Percentiles rank a stretch among this genome's conserved stretches.
These are phyloP conservation scores for Liriodendron chinense DNA, from an alignment of 164 flowering plant genomes.

Conservation along the genomic window DNA sequence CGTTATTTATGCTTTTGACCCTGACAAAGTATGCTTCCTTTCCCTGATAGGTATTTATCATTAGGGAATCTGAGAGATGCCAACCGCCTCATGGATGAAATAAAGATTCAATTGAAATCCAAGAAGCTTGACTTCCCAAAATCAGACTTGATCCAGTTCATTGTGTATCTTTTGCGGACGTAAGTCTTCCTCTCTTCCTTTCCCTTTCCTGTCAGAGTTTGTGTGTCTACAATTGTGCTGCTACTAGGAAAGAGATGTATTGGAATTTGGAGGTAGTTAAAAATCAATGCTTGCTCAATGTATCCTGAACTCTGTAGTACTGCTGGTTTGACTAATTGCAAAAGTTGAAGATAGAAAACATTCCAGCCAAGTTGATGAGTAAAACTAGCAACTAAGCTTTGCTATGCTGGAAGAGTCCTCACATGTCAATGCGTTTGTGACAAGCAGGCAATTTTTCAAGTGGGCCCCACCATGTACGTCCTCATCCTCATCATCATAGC, in stretches of 20 bases:
- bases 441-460: too few species aligned
- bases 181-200: slow-evolving; percentile 34
- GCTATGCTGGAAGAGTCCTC: too few species aligned
- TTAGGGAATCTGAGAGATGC: slow-evolving; percentile 85
- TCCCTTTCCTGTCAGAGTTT: neutral
- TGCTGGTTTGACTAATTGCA: too few species aligned
- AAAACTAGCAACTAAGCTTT: too few species aligned
- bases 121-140: slow-evolving; percentile 47
- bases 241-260: neutral
- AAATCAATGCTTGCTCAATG: neutral
- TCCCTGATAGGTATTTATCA: slow-evolving; percentile 65
- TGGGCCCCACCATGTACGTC: too few species aligned
- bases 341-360: too few species aligned
- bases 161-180: slow-evolving; percentile 72
- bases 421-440: too few species aligned
- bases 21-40: slow-evolving; percentile 1
- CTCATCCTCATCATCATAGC: too few species aligned
- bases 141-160: slow-evolving; percentile 69
- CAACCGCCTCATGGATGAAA: slow-evolving; percentile 76
- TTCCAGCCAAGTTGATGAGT: too few species aligned
- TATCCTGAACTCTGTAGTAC: neutral
- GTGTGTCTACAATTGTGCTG: neutral
- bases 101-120: slow-evolving; percentile 48
- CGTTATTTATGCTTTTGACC: neutral
- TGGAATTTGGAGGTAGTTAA: neutral